These are phyloP conservation scores for Penicillium sclerotiorum DNA, from an alignment of 2,329 filamentous ascomycete genomes.

Conservation along the genomic window DNA sequence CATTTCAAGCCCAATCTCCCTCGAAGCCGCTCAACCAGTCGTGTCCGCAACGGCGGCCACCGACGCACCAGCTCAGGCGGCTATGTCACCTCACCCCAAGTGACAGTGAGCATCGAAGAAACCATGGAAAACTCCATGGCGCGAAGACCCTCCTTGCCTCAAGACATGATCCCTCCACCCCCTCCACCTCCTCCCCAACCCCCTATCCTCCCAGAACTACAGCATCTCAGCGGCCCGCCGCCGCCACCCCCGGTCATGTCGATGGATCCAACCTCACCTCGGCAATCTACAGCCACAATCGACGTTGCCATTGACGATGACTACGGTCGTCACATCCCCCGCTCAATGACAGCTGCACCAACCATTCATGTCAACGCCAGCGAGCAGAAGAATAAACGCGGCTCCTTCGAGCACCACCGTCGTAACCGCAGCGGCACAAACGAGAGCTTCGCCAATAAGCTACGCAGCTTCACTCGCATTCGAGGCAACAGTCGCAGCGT, in stretches of 20 bases:
- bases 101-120: conserved; percentile 58
- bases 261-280: conserved; percentile 29
- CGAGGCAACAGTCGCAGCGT: conserved; percentile 57
- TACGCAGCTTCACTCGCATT: conserved; percentile 60
- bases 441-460: conserved; percentile 58
- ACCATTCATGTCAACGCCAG: conserved; percentile 11
- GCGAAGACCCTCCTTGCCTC: conserved; percentile 10
- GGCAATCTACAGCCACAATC: conserved; percentile 43
- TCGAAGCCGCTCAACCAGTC: conserved; percentile 45
- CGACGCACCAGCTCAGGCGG: conserved; percentile 29
- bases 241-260: conserved; percentile 50
- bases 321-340: conserved; percentile 37
- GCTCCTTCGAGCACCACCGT: conserved; percentile 46
- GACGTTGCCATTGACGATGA: conserved; percentile 44
- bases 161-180: conserved; percentile 26
- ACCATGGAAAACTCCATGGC: conserved; percentile 47
- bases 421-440: conserved; percentile 57
- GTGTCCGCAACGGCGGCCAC: conserved; percentile 34
- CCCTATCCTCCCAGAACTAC: conserved; percentile 62
- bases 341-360: conserved; percentile 41
- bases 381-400: conserved; percentile 21
- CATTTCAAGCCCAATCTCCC: conserved; percentile 44
- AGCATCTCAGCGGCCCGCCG: conserved; percentile 60
- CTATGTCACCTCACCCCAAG: conserved; percentile 37
- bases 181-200: conserved; percentile 33